Conservation (phyloP, 1,139 yeast genomes). For the Geotrichum restrictum region DNA sequence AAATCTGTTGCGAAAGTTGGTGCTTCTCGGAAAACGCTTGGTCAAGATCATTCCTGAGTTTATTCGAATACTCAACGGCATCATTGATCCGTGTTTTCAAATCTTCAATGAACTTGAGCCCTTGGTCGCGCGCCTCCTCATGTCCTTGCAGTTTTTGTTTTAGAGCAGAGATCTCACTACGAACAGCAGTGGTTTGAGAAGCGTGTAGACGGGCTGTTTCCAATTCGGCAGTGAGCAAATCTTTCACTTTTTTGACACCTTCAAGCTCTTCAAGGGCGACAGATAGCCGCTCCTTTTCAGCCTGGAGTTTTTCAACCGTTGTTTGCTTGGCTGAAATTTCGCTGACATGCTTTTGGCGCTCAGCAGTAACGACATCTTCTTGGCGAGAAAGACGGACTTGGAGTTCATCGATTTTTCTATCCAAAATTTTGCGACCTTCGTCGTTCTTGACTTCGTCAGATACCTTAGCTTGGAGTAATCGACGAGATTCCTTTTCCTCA, state of each 20-base stretch:
- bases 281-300: constrained; percentile 25
- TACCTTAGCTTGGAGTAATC: constrained; percentile 32
- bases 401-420: constrained; percentile 28
- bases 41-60: constrained; percentile 20
- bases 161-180: constrained; percentile 37
- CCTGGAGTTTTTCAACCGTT: constrained; percentile 27
- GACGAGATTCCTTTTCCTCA: constrained; percentile 30
- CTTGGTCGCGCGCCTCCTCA: constrained; percentile 16
- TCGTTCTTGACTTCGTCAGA: constrained; percentile 30
- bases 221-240: constrained; percentile 27
- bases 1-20: constrained; percentile 23
- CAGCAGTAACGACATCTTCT: constrained; percentile 29
- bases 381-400: constrained; percentile 29
- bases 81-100: constrained; percentile 20
- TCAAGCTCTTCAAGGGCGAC: constrained; percentile 23
- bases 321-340: constrained; percentile 31
- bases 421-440: constrained; percentile 28
- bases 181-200: constrained; percentile 25
- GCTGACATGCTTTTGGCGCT: constrained; percentile 26
- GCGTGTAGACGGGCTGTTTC: constrained; percentile 27
- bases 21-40: constrained; percentile 13
- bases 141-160: constrained; percentile 42
- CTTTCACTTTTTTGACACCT: constrained; percentile 26
- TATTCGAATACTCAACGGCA: constrained; percentile 19
- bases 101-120: constrained; percentile 15